A percentile compares a stretch with the other conserved stretches of the same genome.
These are phyloP conservation scores for Discostella stelligeroides DNA, from an alignment of 108 stramenopile genomes.

Conservation along the genomic window DNA sequence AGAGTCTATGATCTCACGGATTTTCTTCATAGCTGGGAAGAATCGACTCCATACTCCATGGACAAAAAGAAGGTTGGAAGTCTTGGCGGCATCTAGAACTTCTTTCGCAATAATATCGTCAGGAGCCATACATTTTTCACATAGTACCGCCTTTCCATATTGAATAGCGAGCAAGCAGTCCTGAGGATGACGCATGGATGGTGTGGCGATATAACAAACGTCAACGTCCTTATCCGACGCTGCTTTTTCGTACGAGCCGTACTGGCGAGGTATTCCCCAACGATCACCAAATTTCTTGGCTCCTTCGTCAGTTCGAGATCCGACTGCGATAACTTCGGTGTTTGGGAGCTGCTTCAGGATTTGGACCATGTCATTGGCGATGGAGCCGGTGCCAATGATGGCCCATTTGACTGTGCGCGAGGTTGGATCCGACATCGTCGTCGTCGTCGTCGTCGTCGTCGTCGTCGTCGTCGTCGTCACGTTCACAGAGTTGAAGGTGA, in stretches of 20 bases:
- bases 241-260: conserved; percentile 46
- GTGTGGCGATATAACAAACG: conserved; percentile 57
- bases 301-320: conserved; percentile 18
- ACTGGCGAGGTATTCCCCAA: conserved; percentile 39
- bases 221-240: conserved; percentile 47
- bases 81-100: conserved; percentile 34
- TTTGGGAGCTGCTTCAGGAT: conserved; percentile 55
- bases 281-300: conserved; percentile 42
- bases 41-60: conserved; percentile 61
- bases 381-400: conserved; percentile 54
- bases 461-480: background rate
- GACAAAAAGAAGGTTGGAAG: conserved; percentile 34
- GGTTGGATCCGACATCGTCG: conserved; percentile 12
- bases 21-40: conserved; percentile 57
- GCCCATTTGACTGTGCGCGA: conserved; percentile 46
- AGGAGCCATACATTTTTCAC: conserved; percentile 60
- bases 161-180: conserved; percentile 44
- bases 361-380: conserved; percentile 59
- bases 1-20: conserved; percentile 41
- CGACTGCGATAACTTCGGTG: conserved; percentile 46
- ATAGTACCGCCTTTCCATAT: conserved; percentile 47
- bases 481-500: no score
- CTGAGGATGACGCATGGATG: conserved; percentile 50
- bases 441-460: background rate
- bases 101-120: conserved; percentile 25